phyloP scores from a whole-genome alignment of 306 rosid genomes.

The Cercis canadensis region DNA sequence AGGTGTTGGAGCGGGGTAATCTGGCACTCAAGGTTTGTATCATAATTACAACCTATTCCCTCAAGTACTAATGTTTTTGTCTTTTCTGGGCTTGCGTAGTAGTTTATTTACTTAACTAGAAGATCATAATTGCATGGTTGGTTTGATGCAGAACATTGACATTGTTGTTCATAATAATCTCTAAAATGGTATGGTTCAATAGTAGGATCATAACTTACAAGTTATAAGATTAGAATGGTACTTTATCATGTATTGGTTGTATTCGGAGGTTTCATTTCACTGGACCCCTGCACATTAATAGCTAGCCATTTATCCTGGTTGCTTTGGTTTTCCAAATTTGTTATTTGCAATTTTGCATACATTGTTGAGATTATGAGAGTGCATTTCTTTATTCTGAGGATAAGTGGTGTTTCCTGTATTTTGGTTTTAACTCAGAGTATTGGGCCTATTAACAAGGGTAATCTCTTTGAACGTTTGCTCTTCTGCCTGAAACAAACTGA shows the following conservation, averaged over 20 bases:
- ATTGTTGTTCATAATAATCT: background rate
- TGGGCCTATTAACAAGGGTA: no score
- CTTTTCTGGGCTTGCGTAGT: no score
- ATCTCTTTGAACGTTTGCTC: no score
- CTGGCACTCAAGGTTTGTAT: slow-evolving; percentile 87
- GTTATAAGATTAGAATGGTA: background rate
- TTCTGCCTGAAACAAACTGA: no score
- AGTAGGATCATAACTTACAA: no score
- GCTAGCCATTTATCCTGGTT: background rate
- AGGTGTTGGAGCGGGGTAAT: slow-evolving; percentile 80
- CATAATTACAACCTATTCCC: slow-evolving; percentile 3
- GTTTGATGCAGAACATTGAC: background rate
- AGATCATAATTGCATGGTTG: background rate
- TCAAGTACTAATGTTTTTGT: slow-evolving; percentile 3
- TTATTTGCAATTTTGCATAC: background rate
- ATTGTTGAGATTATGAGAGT: background rate
- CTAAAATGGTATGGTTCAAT: background rate
- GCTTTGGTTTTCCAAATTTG: background rate
- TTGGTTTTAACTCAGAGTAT: no score
- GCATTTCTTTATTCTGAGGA: no score
- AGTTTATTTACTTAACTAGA: background rate
- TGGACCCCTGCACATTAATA: background rate
- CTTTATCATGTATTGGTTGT: background rate
- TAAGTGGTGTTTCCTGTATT: no score
- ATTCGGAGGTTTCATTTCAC: background rate